Percentiles rank a stretch among this genome's conserved stretches.
Evolutionary conservation across 2,329 filamentous ascomycete species (phyloP).

Genomic region (Aspergillus calidoustus): DNA sequence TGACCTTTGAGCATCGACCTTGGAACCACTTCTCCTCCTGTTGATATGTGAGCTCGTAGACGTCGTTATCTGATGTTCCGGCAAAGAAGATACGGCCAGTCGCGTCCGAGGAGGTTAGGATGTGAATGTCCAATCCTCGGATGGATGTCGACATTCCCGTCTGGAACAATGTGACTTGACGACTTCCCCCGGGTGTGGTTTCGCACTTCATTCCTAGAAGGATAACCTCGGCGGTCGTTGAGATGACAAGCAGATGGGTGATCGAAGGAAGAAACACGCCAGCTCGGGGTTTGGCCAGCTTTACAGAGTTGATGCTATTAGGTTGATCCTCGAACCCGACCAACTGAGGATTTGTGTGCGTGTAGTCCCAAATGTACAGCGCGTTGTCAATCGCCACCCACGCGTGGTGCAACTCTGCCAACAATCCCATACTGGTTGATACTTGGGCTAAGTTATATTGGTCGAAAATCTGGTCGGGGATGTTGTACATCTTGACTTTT

Average conservation of each 20-base stretch:
- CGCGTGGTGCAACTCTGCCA: conserved; percentile 91
- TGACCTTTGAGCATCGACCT: conserved; percentile 82
- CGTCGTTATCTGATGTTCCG: conserved; percentile 77
- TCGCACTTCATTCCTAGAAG: conserved; percentile 79
- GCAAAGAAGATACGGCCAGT: conserved; percentile 94
- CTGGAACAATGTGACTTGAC: conserved; percentile 78
- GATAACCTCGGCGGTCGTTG: conserved; percentile 82
- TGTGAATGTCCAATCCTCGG: conserved; percentile 74
- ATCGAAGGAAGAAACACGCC: conserved; percentile 88
- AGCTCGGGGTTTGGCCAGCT: conserved; percentile 79
- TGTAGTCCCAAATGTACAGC: conserved; percentile 97
- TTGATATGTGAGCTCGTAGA: conserved; percentile 94
- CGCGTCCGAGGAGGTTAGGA: conserved; percentile 76
- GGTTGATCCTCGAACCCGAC: conserved; percentile 90
- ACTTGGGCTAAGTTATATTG: conserved; percentile 88
- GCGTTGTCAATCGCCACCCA: conserved; percentile 97
- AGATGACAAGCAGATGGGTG: conserved; percentile 85
- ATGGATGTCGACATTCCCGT: conserved; percentile 83
- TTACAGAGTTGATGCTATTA: conserved; percentile 88
- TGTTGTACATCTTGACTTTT: conserved; percentile 81
- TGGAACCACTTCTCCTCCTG: conserved; percentile 98
- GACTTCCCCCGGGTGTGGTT: conserved; percentile 68
- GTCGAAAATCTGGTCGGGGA: conserved; percentile 89
- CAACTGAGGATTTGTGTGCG: conserved; percentile 84
- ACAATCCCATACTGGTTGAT: conserved; percentile 91